These are phyloP conservation scores for Penicillium nordicum DNA, from an alignment of 2,329 filamentous ascomycete species.

Conservation along the genomic window DNA sequence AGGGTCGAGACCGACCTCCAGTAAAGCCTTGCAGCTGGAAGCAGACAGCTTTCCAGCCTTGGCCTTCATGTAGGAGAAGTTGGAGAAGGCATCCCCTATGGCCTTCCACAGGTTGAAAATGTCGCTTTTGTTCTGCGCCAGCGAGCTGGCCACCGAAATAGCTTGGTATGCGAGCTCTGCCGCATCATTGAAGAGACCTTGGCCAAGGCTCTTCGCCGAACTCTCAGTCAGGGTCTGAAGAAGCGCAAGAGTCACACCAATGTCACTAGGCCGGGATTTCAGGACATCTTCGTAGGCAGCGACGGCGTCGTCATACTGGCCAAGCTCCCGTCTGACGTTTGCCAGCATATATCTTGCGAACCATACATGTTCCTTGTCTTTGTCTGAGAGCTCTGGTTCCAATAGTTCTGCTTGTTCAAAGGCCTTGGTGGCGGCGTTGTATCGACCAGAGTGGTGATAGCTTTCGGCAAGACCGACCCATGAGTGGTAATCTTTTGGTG, in stretches of 20 bases:
- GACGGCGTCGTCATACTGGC: slow-evolving; percentile 83
- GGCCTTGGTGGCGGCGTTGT: slow-evolving; percentile 89
- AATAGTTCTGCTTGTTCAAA: slow-evolving; percentile 80
- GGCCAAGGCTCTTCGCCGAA: slow-evolving; percentile 71
- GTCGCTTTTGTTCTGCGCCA: slow-evolving; percentile 59
- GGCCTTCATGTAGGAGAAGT: slow-evolving; percentile 76
- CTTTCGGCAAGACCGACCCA: slow-evolving; percentile 97
- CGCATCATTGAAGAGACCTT: slow-evolving; percentile 82
- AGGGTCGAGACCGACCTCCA: slow-evolving; percentile 51
- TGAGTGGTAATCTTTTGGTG: slow-evolving; percentile 84
- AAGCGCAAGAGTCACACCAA: slow-evolving; percentile 81
- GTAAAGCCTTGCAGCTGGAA: slow-evolving; percentile 53
- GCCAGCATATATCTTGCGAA: slow-evolving; percentile 96
- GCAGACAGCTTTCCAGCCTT: slow-evolving; percentile 62
- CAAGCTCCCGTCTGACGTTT: slow-evolving; percentile 88
- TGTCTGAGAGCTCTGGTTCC: slow-evolving; percentile 57
- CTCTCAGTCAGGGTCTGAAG: slow-evolving; percentile 85
- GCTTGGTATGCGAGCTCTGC: slow-evolving; percentile 66
- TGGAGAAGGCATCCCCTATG: slow-evolving; percentile 78
- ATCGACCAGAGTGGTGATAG: slow-evolving; percentile 89
- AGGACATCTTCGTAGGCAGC: slow-evolving; percentile 72
- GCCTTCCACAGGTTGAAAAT: slow-evolving; percentile 96
- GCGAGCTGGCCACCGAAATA: slow-evolving; percentile 63
- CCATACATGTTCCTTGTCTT: slow-evolving; percentile 70
- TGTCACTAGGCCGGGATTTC: slow-evolving; percentile 64